phyloP scores from a whole-genome alignment of 352 stramenopile species.

The Pythium apleroticum region DNA sequence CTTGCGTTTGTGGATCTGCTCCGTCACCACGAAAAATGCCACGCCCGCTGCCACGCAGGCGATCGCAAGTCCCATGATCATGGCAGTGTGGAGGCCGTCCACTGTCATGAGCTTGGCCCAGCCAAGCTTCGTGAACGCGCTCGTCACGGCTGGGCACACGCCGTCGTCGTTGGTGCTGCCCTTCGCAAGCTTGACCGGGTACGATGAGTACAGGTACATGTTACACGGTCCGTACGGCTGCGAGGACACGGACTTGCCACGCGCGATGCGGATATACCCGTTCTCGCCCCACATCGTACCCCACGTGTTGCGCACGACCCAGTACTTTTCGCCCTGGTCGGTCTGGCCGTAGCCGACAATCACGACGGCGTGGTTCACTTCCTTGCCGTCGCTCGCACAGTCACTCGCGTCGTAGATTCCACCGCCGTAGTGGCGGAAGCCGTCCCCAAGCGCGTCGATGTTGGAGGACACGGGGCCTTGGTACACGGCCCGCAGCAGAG shows the following conservation, averaged over 20 bases:
- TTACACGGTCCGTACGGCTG: constrained; percentile 61
- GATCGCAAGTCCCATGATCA: constrained; percentile 44
- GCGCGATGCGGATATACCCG: constrained; percentile 78
- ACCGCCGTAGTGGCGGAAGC: constrained; percentile 84
- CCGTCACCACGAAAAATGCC: constrained; percentile 42
- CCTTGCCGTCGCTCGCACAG: constrained; percentile 68
- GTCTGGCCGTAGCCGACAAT: constrained; percentile 84
- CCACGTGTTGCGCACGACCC: constrained; percentile 91
- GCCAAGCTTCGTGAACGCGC: constrained; percentile 41
- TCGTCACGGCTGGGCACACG: constrained; percentile 35
- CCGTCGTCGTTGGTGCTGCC: constrained; percentile 20
- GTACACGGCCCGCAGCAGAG: constrained; percentile 62
- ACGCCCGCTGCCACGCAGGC: constrained; percentile 39
- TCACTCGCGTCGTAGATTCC: constrained; percentile 86
- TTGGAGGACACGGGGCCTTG: constrained; percentile 73
- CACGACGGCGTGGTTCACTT: constrained; percentile 89
- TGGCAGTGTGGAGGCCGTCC: constrained; percentile 34
- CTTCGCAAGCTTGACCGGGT: constrained; percentile 54
- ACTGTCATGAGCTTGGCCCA: constrained; percentile 41
- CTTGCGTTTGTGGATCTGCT: constrained; percentile 45
- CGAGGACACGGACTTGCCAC: constrained; percentile 26
- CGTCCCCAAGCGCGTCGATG: constrained; percentile 64
- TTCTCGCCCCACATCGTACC: constrained; percentile 87
- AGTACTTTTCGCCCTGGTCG: constrained; percentile 72
- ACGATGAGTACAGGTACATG: constrained; percentile 71